Base-by-base conservation (phyloP, 345 rosid species). In the Geranium rotundifolium region DNA sequence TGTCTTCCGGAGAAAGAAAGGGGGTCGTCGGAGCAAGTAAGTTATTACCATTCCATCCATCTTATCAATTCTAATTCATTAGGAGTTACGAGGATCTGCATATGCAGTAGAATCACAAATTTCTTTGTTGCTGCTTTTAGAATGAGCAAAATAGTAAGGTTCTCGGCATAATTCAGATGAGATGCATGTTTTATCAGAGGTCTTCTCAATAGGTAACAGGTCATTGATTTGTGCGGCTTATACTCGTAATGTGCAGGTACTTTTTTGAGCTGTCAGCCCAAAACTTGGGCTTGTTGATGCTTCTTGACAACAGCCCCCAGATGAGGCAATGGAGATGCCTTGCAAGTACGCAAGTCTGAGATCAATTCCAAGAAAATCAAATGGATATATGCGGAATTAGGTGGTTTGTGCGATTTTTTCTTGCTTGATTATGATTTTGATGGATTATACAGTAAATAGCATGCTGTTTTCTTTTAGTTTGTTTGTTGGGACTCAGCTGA, bases 281-380 rank as follows among this genome's bases (percentile, higher is more conserved):
- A 75, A 79, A 81, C 54, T 74, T 69, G 16, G 99, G 99, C 72
- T 77, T 95, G 87, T 81, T 84, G 62, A 75, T 95, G 84, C 86
- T 95, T 64, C 67, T 95, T 67, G 96, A 95, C 66, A 85, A 85
- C 73, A 79, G 75, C 56, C 82, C 90, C 56, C 79, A 72, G n/a
- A 69, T 71, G 58, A 73, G 84, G 77, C 90, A 82, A 69, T 80
- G 85, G 90, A 85, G 92, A 82, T 90, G 87, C 69, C 82, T 86
- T 49, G 71, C 86, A 65, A 91, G 90, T 72, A 79, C 87, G 0
- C 91, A 84, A 78, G 83, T 81, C 65, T 77, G 83, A 77, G 66
- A 56, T 49, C n/a, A 52, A 34, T 34, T 34, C 10, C 41, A 5
- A 34, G 10, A 34, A 5, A 34, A 4, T 8, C 10, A 8, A 34